Conservation (phyloP, 116 monocot species). For the Trichopus zeylanicus region DNA sequence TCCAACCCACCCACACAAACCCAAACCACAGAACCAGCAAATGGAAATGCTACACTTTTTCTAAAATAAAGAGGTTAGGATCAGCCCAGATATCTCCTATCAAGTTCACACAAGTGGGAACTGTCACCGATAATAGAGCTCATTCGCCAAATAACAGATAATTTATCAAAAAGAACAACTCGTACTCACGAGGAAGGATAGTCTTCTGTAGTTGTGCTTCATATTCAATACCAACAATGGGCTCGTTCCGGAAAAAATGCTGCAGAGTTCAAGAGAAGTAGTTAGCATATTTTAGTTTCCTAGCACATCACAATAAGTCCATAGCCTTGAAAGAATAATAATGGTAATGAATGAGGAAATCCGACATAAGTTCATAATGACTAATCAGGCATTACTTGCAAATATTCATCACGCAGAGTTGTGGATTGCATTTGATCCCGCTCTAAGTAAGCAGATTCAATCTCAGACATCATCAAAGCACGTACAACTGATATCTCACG, state of each 20-base stretch:
- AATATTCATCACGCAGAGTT: slow-evolving; percentile 79
- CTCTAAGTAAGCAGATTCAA: slow-evolving; percentile 93
- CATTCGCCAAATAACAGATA: background rate
- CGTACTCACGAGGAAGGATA: slow-evolving; percentile 70
- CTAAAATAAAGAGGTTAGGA: too few species aligned
- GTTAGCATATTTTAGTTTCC: background rate
- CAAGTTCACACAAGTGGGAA: too few species aligned
- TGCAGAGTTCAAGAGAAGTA: slow-evolving; percentile 23
- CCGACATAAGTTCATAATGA: too few species aligned
- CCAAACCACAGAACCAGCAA: too few species aligned
- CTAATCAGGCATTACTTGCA: slow-evolving; percentile 52
- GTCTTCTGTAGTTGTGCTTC: slow-evolving; percentile 96
- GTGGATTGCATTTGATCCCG: slow-evolving; percentile 99
- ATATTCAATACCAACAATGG: slow-evolving; percentile 92
- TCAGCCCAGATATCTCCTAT: too few species aligned
- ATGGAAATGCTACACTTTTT: too few species aligned
- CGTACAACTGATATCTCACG: slow-evolving; percentile 86
- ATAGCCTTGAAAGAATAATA: too few species aligned
- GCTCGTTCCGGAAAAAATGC: slow-evolving; percentile 89
- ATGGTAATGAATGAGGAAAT: too few species aligned
- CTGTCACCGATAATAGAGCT: too few species aligned
- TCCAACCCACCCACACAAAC: too few species aligned
- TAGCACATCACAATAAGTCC: background rate
- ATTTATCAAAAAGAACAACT: background rate
- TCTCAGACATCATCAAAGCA: slow-evolving; percentile 98